Conservation (phyloP, 139 green algal species). For the Chlamydomonas sp. region DNA sequence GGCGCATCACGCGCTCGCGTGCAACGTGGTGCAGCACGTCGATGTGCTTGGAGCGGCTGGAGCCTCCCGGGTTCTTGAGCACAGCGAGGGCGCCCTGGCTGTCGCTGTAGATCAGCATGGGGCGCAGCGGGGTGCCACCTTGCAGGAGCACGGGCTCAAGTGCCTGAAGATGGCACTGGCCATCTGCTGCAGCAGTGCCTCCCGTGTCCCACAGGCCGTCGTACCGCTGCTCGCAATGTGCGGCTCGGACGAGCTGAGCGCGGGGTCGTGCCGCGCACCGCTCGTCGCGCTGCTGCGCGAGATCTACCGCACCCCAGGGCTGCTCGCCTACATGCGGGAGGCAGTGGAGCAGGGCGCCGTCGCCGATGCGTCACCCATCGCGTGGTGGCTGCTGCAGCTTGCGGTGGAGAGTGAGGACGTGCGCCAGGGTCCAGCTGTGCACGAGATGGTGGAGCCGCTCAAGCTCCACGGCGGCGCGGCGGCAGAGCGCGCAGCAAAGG, state of each 20-base stretch:
- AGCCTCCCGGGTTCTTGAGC: too few species aligned
- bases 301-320: conserved; percentile 16
- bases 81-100: too few species aligned
- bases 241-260: conserved; percentile 15
- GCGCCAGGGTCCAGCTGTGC: conserved; percentile 11
- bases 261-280: conserved; percentile 10
- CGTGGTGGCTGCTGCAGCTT: conserved; percentile 25
- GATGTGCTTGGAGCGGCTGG: too few species aligned
- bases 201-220: too few species aligned
- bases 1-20: too few species aligned
- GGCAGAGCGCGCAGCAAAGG: conserved; percentile 13
- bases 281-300: conserved; percentile 19
- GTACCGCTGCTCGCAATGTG: conserved; percentile 19
- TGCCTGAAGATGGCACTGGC: too few species aligned
- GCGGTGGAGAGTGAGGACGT: conserved; percentile 18
- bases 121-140: too few species aligned
- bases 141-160: too few species aligned
- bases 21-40: too few species aligned
- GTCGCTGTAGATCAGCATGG: too few species aligned
- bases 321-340: conserved; percentile 4
- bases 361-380: conserved; percentile 18
- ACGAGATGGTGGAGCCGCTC: conserved; percentile 9
- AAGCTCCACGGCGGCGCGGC: neutral
- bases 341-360: conserved; percentile 1
- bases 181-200: too few species aligned